Evolutionary conservation across 129 eudicot species (phyloP), one percentile per base, ranked within the genome.

Genomic region (Flaveria linearis): DNA sequence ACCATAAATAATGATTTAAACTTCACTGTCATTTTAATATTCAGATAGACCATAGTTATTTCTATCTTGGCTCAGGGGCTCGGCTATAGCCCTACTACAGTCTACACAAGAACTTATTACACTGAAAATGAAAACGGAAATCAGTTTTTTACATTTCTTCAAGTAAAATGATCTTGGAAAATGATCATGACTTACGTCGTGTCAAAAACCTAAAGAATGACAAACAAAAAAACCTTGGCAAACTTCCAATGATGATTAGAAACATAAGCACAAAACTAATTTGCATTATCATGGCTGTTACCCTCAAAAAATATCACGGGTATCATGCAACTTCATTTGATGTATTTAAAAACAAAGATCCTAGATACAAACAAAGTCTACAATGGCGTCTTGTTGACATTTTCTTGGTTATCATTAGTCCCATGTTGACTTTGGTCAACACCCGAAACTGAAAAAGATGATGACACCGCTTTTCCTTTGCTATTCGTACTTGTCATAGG

Each of bases 381-480:
- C 86, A 86, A 64, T 68, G 33, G 23, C 9, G 71, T 47, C 63
- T 18, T 62, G 39, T 73, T 66, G 3, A 53, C 33, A 25, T 71
- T 76, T 9, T 76, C 73, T 65, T 15, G 64, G 52, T 79, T 45
- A 17, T 76, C 82, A 12, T 63, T 15, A 0, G 15, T 30, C 69
- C 22, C 69, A 14, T 83, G 49, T 66, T 80, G 78, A 43, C 60
- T 68, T 78, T 45, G 82, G 55, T 68, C 79, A 69, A 61, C 50
- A 67, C 77, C 83, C 5, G 84, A 74, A 13, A 65, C 68, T 12
- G 55, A 67, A 39, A 71, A 63, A 49, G 81, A 69, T 18, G 76
- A 4, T 26, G 20, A 47, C 39, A 49, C 72, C 3, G 83, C 76
- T 78, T 89, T 89, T 52, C 88, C 89, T 84, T 89, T 87, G 77